Percentiles rank a stretch among this genome's conserved stretches.
phyloP scores from a whole-genome alignment of 345 rosid species.

The Citrus trifoliata region DNA sequence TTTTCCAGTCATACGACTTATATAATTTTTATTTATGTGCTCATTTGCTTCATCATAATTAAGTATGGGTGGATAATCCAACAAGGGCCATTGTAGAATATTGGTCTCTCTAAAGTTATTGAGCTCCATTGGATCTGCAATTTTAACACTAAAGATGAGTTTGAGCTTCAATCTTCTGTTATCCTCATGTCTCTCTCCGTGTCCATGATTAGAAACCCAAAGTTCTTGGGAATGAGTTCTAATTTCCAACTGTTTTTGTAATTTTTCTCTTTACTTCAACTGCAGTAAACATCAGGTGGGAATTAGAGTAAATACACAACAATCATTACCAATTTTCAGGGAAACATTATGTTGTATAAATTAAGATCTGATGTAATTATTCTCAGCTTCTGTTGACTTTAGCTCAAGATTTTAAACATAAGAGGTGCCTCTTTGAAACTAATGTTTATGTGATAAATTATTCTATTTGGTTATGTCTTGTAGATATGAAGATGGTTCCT shows the following conservation, averaged over 20 bases:
- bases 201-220: neutral
- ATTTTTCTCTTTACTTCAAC: neutral
- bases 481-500: constrained; percentile 90
- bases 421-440: neutral
- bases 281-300: neutral
- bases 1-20: neutral
- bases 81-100: neutral
- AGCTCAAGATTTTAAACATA: neutral
- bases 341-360: neutral
- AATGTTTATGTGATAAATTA: neutral
- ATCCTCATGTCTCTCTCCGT: neutral
- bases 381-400: neutral
- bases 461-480: neutral
- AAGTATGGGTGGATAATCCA: neutral
- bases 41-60: neutral
- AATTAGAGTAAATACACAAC: neutral
- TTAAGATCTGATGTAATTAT: neutral
- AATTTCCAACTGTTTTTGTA: neutral
- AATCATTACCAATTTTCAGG: neutral
- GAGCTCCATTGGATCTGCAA: neutral
- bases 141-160: neutral
- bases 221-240: neutral
- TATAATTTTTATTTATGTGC: neutral
- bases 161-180: neutral
- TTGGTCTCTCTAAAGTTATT: neutral